A percentile compares a stretch with the other conserved stretches of the same genome.
phyloP scores from a whole-genome alignment of 148 eudicot genomes.

The Vaccinium macrocarpon region DNA sequence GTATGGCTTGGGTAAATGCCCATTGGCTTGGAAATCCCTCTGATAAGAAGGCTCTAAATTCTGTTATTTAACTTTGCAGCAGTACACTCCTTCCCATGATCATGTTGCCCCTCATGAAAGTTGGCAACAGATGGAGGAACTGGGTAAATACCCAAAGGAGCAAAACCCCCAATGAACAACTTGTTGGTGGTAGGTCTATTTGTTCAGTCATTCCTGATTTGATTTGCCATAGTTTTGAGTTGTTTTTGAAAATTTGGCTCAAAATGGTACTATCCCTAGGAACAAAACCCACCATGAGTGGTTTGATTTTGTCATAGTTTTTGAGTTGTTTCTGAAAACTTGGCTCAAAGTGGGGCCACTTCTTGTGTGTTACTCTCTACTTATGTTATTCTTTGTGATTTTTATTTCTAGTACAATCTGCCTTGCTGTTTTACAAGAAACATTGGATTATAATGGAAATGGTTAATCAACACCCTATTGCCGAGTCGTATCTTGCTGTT shows the following conservation, averaged over 20 bases:
- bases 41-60: background rate
- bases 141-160: slow-evolving; percentile 60
- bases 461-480: slow-evolving; percentile 14
- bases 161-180: slow-evolving; percentile 33
- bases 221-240: slow-evolving; percentile 30
- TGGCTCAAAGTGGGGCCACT: slow-evolving; percentile 16
- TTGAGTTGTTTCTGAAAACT: slow-evolving; percentile 24
- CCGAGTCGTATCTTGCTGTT: slow-evolving; percentile 10
- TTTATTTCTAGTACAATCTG: slow-evolving; percentile 26
- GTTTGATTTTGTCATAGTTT: slow-evolving; percentile 29
- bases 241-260: slow-evolving; percentile 21
- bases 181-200: slow-evolving; percentile 32
- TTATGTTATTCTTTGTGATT: slow-evolving; percentile 21
- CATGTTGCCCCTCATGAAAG: slow-evolving; percentile 82
- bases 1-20: background rate
- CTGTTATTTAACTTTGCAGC: slow-evolving; percentile 43
- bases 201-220: slow-evolving; percentile 25
- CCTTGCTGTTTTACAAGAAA: slow-evolving; percentile 27
- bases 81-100: slow-evolving; percentile 55
- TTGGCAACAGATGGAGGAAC: slow-evolving; percentile 84
- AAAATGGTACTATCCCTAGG: slow-evolving; percentile 8
- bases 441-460: slow-evolving; percentile 2
- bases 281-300: background rate
- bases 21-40: background rate
- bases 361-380: background rate